phyloP scores from a whole-genome alignment of 1,284 basidiomycete species.

The Ustilago trichophora region DNA sequence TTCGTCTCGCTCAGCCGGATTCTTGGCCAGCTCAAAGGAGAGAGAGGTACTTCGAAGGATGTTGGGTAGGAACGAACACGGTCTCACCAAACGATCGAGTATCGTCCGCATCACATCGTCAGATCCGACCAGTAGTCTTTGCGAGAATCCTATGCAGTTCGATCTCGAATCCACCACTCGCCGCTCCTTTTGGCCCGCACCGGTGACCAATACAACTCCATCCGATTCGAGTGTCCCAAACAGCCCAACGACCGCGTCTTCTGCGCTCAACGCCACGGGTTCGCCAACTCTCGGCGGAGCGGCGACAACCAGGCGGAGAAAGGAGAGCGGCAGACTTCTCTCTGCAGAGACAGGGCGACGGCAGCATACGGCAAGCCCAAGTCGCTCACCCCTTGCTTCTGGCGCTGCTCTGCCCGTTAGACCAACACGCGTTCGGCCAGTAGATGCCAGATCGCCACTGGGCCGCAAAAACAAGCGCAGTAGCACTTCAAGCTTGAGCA shows the following conservation, averaged over 20 bases:
- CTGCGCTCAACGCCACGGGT: no score
- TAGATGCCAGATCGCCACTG: constrained; percentile 14
- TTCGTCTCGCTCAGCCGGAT: constrained; percentile 6
- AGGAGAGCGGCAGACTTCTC: constrained; percentile 18
- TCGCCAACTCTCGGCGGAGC: neutral
- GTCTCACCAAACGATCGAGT: constrained; percentile 23
- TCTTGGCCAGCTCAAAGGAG: constrained; percentile 33
- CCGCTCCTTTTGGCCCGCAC: constrained; percentile 32
- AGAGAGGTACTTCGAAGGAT: constrained; percentile 20
- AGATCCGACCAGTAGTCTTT: constrained; percentile 58
- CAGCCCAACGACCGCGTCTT: neutral
- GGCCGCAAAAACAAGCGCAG: constrained; percentile 25
- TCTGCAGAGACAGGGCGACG: constrained; percentile 1
- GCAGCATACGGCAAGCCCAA: constrained; percentile 30
- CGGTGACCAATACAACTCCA: constrained; percentile 3
- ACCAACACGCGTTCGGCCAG: constrained; percentile 15
- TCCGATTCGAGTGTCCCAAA: constrained; percentile 10
- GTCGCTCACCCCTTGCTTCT: constrained; percentile 11
- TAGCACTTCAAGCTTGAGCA: constrained; percentile 14
- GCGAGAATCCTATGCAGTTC: constrained; percentile 50
- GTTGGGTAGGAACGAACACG: constrained; percentile 15
- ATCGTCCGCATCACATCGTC: constrained; percentile 52
- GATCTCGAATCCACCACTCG: constrained; percentile 35
- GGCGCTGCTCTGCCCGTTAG: constrained; percentile 1
- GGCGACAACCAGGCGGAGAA: constrained; percentile 5